These are phyloP conservation scores for Leccinum obscurum DNA, from an alignment of 768 basidiomycete genomes.

Conservation along the genomic window DNA sequence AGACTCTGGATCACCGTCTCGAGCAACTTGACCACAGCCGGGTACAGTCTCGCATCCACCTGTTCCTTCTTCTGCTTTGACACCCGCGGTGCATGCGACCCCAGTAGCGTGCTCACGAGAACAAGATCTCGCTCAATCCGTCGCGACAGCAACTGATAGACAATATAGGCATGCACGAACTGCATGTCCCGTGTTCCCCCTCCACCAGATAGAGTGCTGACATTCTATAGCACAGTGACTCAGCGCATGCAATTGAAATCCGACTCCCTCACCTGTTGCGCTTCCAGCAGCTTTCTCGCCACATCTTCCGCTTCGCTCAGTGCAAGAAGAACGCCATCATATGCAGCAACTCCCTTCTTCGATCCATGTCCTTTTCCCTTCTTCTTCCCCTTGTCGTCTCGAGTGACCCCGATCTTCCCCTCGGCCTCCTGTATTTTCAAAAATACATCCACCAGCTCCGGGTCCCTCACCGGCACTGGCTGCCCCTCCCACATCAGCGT, in stretches of 20 bases:
- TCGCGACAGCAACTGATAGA: constrained; percentile 83
- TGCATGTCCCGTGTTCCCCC: constrained; percentile 68
- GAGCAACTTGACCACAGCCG: constrained; percentile 84
- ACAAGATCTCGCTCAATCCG: constrained; percentile 89
- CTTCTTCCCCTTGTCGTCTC: constrained; percentile 34
- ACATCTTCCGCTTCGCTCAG: constrained; percentile 90
- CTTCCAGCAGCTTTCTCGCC: constrained; percentile 74
- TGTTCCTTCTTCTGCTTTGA: constrained; percentile 42
- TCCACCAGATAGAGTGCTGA: constrained; percentile 39
- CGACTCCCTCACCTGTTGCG: constrained; percentile 64
- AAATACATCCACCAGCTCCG: constrained; percentile 87
- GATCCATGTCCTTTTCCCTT: constrained; percentile 45
- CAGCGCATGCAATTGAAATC: not conserved
- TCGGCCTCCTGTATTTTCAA: constrained; percentile 82
- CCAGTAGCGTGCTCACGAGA: constrained; percentile 64
- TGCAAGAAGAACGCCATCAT: constrained; percentile 80
- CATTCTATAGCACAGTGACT: constrained; percentile 37
- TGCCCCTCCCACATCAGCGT: constrained; percentile 78
- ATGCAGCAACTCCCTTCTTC: constrained; percentile 81
- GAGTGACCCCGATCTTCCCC: constrained; percentile 47
- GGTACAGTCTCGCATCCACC: constrained; percentile 74
- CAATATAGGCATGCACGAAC: constrained; percentile 84
- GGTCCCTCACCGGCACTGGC: constrained; percentile 82
- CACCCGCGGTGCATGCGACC: constrained; percentile 39
- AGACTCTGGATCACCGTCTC: constrained; percentile 86